Conservation (phyloP, 1,284 basidiomycete species). For the Tilletia walkeri region DNA sequence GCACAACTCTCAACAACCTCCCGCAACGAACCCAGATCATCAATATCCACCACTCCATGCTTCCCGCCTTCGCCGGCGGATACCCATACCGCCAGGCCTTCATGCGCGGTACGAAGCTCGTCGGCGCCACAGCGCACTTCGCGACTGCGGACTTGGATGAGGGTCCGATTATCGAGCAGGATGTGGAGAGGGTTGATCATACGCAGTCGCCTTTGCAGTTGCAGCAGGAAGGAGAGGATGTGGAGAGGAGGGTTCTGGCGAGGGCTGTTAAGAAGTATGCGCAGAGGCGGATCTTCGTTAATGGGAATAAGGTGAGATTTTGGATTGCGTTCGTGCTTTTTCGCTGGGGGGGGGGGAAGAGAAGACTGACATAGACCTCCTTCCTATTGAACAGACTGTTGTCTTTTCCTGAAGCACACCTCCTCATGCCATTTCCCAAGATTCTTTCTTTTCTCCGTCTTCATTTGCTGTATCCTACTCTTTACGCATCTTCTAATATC, state of each 20-base stretch:
- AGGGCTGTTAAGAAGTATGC: conserved; percentile 51
- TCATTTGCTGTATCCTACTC: too few species aligned
- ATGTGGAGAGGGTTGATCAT: conserved; percentile 47
- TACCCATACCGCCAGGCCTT: conserved; percentile 54
- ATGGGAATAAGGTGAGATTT: conserved; percentile 49
- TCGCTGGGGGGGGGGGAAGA: not conserved
- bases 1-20: conserved; percentile 30
- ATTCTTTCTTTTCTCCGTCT: too few species aligned
- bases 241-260: conserved; percentile 49
- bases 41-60: conserved; percentile 55
- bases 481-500: too few species aligned
- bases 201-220: conserved; percentile 42
- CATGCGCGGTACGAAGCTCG: conserved; percentile 50
- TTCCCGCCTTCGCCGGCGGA: conserved; percentile 51
- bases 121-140: conserved; percentile 53
- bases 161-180: conserved; percentile 54
- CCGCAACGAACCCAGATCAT: conserved; percentile 40
- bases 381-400: not conserved
- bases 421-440: too few species aligned
- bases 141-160: conserved; percentile 52
- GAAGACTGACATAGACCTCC: not conserved
- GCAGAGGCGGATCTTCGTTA: conserved; percentile 48
- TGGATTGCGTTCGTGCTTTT: conserved; percentile 32
- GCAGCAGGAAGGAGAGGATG: conserved; percentile 42
- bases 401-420: conserved; percentile 1